A percentile compares a stretch with the other conserved stretches of the same genome.
Conservation (phyloP, 768 basidiomycete species). For the Amanita fuliginea region DNA sequence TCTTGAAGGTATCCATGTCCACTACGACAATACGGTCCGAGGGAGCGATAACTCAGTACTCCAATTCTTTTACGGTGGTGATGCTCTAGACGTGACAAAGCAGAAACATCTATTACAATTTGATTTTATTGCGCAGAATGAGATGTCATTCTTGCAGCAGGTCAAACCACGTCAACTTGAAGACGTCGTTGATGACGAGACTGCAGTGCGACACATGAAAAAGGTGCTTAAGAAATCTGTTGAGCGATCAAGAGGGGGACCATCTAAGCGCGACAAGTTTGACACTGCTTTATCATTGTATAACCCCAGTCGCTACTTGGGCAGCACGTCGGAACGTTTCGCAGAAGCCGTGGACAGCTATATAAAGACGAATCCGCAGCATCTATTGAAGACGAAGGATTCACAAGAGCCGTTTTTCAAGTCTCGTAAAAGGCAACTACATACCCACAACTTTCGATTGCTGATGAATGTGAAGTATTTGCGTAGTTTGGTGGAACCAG, state of each 20-base stretch:
- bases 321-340: constrained; percentile 88
- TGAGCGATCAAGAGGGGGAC: constrained; percentile 25
- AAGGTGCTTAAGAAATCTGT: constrained; percentile 70
- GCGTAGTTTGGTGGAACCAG: constrained; percentile 89
- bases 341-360: constrained; percentile 74
- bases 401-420: constrained; percentile 20
- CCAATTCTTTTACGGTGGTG: constrained; percentile 96
- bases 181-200: constrained; percentile 50
- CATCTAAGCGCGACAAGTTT: constrained; percentile 47
- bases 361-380: constrained; percentile 59
- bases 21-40: constrained; percentile 97
- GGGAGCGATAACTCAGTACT: constrained; percentile 89
- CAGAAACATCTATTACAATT: constrained; percentile 94
- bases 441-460: constrained; percentile 53
- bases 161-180: constrained; percentile 51
- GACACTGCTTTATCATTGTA: constrained; percentile 67
- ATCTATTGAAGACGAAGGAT: constrained; percentile 28
- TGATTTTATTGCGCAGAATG: constrained; percentile 86
- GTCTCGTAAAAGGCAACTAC: constrained; percentile 35
- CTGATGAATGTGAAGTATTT: constrained; percentile 92
- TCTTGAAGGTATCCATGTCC: constrained; percentile 90
- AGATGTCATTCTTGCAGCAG: constrained; percentile 62
- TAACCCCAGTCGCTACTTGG: constrained; percentile 71
- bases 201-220: constrained; percentile 77
- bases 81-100: constrained; percentile 92